Conservation (phyloP, 176 grass and related monocot genomes). For the Carex cristatella region DNA sequence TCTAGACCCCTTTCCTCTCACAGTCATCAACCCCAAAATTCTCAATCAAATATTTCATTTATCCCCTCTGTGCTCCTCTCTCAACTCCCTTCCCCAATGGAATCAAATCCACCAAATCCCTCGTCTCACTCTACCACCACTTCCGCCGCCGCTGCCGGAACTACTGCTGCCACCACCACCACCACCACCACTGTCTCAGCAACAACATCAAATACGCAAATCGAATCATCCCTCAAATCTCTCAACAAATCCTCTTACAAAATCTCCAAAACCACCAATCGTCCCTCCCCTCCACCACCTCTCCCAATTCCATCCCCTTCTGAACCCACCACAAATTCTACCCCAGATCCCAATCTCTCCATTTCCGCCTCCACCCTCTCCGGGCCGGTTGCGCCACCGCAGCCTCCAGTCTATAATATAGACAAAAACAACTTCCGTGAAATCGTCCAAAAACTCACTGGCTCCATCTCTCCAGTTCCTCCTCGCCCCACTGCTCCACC, state of each 20-base stretch:
- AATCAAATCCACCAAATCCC: constrained; percentile 11
- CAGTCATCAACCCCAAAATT: not conserved
- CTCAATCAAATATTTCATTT: constrained; percentile 10
- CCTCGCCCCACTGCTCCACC: constrained; percentile 21
- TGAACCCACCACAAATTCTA: not conserved
- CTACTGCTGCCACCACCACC: constrained; percentile 3
- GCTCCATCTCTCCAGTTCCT: constrained; percentile 51
- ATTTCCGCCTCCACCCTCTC: not conserved
- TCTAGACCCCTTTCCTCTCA: not conserved
- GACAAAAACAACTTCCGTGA: constrained; percentile 94
- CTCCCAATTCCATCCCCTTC: not conserved
- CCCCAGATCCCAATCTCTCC: not conserved
- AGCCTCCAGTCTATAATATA: constrained; percentile 89
- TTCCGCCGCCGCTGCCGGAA: not conserved
- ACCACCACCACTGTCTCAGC: not conserved
- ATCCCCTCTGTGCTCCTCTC: not conserved
- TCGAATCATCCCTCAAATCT: constrained; percentile 44
- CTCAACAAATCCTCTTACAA: constrained; percentile 90
- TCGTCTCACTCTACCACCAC: constrained; percentile 2
- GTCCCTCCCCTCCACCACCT: constrained; percentile 17
- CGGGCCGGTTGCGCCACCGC: constrained; percentile 44
- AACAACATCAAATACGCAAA: not conserved
- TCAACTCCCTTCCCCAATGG: not conserved
- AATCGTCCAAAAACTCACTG: constrained; percentile 90
- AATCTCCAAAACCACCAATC: constrained; percentile 63